These are phyloP conservation scores for Xylaria sp. DNA, from an alignment of 495 filamentous ascomycete species.

Conservation along the genomic window DNA sequence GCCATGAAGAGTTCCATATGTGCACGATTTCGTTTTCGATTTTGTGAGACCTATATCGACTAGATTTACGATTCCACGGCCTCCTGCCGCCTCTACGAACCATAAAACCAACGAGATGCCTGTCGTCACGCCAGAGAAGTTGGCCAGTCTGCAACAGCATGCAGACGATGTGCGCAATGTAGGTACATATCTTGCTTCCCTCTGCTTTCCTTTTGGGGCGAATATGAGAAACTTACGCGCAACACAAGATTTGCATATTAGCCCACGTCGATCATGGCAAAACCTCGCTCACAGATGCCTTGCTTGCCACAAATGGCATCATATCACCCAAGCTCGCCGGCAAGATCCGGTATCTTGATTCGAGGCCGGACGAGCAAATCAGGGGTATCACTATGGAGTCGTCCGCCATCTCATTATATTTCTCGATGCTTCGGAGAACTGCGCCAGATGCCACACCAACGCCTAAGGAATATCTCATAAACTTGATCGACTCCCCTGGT, in stretches of 20 bases:
- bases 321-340: conserved; percentile 97
- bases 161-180: conserved; percentile 90
- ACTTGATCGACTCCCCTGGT: conserved; percentile 96
- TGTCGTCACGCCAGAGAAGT: conserved; percentile 84
- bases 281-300: conserved; percentile 93
- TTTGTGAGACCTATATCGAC: neutral
- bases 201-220: conserved; percentile 38
- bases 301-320: conserved; percentile 99
- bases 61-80: neutral
- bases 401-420: conserved; percentile 95
- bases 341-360: conserved; percentile 98
- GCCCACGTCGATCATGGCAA: conserved; percentile 99
- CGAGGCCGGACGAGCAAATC: conserved; percentile 93
- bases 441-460: conserved; percentile 71
- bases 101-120: conserved; percentile 69
- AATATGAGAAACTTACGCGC: conserved; percentile 20
- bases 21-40: neutral
- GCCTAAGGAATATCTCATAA: conserved; percentile 90
- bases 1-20: neutral
- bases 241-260: conserved; percentile 88
- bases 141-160: conserved; percentile 82
- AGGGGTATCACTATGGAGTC: conserved; percentile 99
- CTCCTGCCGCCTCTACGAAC: neutral
- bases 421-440: conserved; percentile 79
- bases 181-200: conserved; percentile 51